Percentiles rank a stretch among this genome's conserved stretches.
Conservation (phyloP, 768 basidiomycete species). For the Rhodosporidiobolus odoratus region DNA sequence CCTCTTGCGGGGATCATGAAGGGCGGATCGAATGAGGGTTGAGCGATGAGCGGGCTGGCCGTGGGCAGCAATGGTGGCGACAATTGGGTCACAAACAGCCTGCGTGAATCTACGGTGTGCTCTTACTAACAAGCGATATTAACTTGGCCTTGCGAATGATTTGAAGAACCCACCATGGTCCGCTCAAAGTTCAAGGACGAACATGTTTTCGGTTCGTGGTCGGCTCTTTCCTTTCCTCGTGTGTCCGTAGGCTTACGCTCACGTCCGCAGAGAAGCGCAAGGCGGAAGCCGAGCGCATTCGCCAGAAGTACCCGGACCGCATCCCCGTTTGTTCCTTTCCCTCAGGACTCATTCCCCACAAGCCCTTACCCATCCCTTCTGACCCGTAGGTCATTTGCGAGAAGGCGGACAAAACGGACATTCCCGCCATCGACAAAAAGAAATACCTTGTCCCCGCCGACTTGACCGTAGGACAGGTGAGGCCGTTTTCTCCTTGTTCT, state of each 20-base stretch:
- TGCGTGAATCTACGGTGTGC: too few species aligned
- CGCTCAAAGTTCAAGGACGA: constrained; percentile 94
- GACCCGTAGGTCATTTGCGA: constrained; percentile 89
- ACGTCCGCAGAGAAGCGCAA: constrained; percentile 85
- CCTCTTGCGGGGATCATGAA: too few species aligned
- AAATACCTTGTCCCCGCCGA: constrained; percentile 97
- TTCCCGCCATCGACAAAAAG: constrained; percentile 99
- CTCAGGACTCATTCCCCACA: not conserved
- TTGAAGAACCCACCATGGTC: constrained; percentile 30
- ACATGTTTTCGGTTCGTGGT: constrained; percentile 83
- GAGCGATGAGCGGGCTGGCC: too few species aligned
- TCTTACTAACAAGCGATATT: too few species aligned
- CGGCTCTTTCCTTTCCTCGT: constrained; percentile 32
- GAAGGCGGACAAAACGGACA: constrained; percentile 97
- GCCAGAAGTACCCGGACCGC: constrained; percentile 97
- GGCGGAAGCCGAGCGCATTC: constrained; percentile 95
- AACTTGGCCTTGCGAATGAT: too few species aligned
- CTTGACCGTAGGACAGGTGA: constrained; percentile 40
- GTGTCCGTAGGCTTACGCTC: not conserved
- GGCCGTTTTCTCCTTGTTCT: not conserved
- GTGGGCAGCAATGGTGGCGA: too few species aligned
- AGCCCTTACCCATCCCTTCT: not conserved
- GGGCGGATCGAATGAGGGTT: too few species aligned
- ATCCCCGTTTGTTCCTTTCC: constrained; percentile 63
- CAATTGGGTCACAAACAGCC: too few species aligned